A percentile compares a stretch with the other conserved stretches of the same genome.
phyloP scores from a whole-genome alignment of 805 yeast genomes.

The Cyberlindnera mississippiensis region DNA sequence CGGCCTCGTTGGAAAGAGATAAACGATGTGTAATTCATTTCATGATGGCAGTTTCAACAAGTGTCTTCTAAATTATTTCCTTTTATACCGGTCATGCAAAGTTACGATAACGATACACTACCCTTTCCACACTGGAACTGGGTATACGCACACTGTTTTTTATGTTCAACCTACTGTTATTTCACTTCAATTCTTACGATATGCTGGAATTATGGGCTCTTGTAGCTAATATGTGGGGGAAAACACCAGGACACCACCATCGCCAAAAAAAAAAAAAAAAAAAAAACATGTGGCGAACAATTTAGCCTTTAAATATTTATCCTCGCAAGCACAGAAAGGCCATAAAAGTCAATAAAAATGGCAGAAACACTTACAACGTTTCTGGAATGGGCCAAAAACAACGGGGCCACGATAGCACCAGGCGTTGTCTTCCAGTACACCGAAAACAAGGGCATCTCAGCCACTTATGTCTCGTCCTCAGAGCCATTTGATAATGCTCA shows the following conservation, averaged over 20 bases:
- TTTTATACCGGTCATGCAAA: constrained; percentile 1
- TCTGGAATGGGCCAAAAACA: constrained; percentile 35
- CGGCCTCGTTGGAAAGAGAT: constrained; percentile 66
- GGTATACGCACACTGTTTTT: neutral
- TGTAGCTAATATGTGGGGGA: neutral
- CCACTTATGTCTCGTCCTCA: constrained; percentile 24
- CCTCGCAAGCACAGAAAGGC: too few species aligned
- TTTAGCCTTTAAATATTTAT: too few species aligned
- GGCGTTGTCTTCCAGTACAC: constrained; percentile 31
- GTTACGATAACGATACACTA: constrained; percentile 6
- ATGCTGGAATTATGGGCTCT: neutral
- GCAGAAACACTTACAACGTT: constrained; percentile 10
- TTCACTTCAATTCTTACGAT: neutral
- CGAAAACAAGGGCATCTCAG: constrained; percentile 32
- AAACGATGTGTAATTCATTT: neutral
- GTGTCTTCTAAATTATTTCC: too few species aligned
- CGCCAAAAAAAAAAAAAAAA: neutral
- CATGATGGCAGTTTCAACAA: constrained; percentile 1
- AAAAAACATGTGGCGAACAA: too few species aligned
- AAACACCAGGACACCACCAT: constrained; percentile 1
- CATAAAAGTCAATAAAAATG: constrained; percentile 1
- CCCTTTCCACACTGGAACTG: neutral
- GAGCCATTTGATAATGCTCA: constrained; percentile 2
- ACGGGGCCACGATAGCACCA: constrained; percentile 37
- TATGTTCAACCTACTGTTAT: neutral